These are phyloP conservation scores for Leucocoprinus sp. DNA, from an alignment of 768 basidiomycete species.

Conservation along the genomic window DNA sequence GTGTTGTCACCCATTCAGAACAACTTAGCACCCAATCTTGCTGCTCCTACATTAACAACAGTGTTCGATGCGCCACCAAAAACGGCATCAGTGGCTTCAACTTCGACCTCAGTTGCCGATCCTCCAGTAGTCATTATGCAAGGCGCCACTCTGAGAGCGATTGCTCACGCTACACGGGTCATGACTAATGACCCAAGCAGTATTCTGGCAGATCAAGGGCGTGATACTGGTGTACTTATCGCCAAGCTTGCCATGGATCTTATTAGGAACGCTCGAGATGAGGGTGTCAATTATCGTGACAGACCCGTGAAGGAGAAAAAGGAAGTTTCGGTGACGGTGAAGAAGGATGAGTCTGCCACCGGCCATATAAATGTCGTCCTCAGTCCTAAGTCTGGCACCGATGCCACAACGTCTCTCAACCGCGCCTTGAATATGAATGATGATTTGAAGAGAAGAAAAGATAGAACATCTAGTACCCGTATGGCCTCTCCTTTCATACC, in stretches of 20 bases:
- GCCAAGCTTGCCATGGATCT: slow-evolving; percentile 58
- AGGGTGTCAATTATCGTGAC: slow-evolving; percentile 41
- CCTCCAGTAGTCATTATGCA: slow-evolving; percentile 31
- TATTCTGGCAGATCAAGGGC: slow-evolving; percentile 64
- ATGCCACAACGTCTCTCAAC: slow-evolving; percentile 37
- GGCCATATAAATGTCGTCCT: slow-evolving; percentile 37
- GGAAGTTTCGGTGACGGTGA: slow-evolving; percentile 20
- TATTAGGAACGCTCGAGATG: slow-evolving; percentile 60
- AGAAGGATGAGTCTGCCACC: slow-evolving; percentile 15
- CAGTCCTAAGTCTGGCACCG: slow-evolving; percentile 30
- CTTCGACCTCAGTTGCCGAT: slow-evolving; percentile 20
- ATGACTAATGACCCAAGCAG: slow-evolving; percentile 76
- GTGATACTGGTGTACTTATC: slow-evolving; percentile 54
- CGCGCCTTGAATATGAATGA: slow-evolving; percentile 35
- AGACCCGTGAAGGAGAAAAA: slow-evolving; percentile 37
- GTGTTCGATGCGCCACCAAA: slow-evolving; percentile 22
- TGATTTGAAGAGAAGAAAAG: slow-evolving; percentile 22
- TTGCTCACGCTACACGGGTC: slow-evolving; percentile 77
- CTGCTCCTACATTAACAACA: slow-evolving; percentile 38
- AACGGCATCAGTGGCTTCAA: neutral
- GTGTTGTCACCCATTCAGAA: slow-evolving; percentile 33
- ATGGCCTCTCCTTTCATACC: slow-evolving; percentile 37
- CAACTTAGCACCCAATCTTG: slow-evolving; percentile 30
- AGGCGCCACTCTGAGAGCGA: slow-evolving; percentile 64
- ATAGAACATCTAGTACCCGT: slow-evolving; percentile 26